Conservation (phyloP, 352 stramenopile genomes). For the Pythium brachiatum region DNA sequence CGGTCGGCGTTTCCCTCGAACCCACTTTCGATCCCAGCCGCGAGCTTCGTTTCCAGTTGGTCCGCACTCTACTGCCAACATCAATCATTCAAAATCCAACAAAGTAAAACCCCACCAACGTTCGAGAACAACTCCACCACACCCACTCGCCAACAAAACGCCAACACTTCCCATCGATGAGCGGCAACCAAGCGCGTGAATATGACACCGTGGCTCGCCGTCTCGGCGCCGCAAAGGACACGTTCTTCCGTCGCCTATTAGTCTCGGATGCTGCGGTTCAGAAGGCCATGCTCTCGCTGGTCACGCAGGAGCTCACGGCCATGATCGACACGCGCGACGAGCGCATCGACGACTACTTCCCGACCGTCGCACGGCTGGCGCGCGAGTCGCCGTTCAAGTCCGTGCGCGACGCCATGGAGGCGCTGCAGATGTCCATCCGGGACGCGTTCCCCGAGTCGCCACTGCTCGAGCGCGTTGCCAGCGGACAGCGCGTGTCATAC, state of each 20-base stretch:
- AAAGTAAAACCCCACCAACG: background rate
- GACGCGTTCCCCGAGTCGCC: slow-evolving; percentile 12
- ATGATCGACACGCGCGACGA: slow-evolving; percentile 41
- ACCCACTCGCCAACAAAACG: background rate
- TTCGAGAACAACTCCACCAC: background rate
- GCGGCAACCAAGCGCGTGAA: slow-evolving; percentile 4
- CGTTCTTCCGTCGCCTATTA: slow-evolving; percentile 78
- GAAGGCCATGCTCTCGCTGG: slow-evolving; percentile 50
- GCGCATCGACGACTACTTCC: slow-evolving; percentile 62
- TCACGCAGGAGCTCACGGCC: slow-evolving; percentile 54
- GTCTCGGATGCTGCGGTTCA: slow-evolving; percentile 63
- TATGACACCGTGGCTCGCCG: slow-evolving; percentile 25
- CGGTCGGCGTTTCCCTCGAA: background rate
- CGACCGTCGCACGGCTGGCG: slow-evolving; percentile 58
- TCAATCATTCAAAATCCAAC: background rate
- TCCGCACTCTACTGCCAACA: background rate
- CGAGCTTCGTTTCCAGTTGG: background rate
- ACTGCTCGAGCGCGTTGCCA: slow-evolving; percentile 7
- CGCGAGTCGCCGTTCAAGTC: slow-evolving; percentile 62
- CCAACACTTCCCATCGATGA: background rate
- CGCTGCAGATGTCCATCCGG: slow-evolving; percentile 47
- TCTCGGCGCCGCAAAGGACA: slow-evolving; percentile 68
- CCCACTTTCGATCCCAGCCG: slow-evolving; percentile 2
- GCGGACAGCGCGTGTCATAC: slow-evolving; percentile 44
- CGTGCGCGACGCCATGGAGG: slow-evolving; percentile 56